Base-by-base conservation (phyloP, 305 asterid genomes). In the Solanum hybrid region DNA sequence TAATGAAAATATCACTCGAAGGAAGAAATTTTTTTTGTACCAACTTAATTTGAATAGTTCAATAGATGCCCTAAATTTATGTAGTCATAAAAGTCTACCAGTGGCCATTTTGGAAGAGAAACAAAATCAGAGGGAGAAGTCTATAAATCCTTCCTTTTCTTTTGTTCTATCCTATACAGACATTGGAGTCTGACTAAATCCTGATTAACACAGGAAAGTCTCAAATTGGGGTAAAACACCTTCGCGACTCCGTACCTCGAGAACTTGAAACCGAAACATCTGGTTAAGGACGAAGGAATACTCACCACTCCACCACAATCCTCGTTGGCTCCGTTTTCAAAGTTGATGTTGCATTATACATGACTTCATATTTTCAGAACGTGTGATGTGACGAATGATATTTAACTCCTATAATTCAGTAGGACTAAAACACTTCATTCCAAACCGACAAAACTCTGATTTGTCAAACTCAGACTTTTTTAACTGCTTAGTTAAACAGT, bases 361-460 rank as follows among this genome's bases (percentile, higher is more conserved):
- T 80, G 68, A 81, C 87, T 81, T 81, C 75, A 45, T 45, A 4
- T 51, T 41, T 84, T 31, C 22, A 8, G 76, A 84, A 84, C 31
- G 45, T 51, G 76, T 3, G 76, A 84, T 31, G 77, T 51, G 88
- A 84, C 72, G 5, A 61, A 61, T 61, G 12, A 61, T 7, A 61
- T 22, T 61, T 20, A 61, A 7, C 26, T 61, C 72, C 72, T 61
- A 61, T 61, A 61, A 61, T 22, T 61, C 26, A 20, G 72, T 61
- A 61, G 26, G 72, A 61, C 72, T 61, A 61, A 85, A 31, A 51
- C 88, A 57, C 76, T 57, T 29, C 10, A 31, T 85, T 84, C 41
- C 88, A 85, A 85, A 85, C 88, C 88, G 77, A 85, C 88, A 22
- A 79, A 51, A 29, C 32, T 20, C 76, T 51, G 22, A 11, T 57